Conservation (phyloP, 495 filamentous ascomycete species). For the Lophiotrema nucula region DNA sequence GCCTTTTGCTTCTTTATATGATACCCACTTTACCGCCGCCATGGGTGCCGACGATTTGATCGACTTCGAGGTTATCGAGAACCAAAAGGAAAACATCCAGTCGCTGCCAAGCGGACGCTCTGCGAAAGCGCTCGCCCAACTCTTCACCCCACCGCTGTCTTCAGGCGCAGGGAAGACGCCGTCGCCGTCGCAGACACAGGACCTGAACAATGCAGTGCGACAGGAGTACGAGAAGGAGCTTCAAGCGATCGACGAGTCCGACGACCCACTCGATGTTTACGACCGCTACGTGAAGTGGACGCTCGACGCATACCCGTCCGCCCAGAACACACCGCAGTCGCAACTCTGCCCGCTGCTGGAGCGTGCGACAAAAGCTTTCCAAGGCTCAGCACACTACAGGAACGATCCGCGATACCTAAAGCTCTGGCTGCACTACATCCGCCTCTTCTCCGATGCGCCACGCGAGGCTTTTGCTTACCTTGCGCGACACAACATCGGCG, state of each 20-base stretch:
- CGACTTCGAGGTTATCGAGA: conserved; percentile 93
- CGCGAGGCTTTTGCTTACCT: conserved; percentile 91
- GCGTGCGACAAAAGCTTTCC: conserved; percentile 85
- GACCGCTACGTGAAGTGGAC: conserved; percentile 98
- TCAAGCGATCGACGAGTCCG: conserved; percentile 71
- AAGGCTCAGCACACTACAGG: conserved; percentile 79
- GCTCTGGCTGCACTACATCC: conserved; percentile 91
- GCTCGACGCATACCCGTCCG: conserved; percentile 88
- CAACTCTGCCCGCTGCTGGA: conserved; percentile 87
- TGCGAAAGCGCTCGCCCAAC: conserved; percentile 80
- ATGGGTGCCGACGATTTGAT: conserved; percentile 59
- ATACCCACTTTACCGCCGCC: conserved; percentile 13
- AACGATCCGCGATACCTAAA: conserved; percentile 93
- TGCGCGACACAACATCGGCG: conserved; percentile 82
- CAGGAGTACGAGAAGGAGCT: conserved; percentile 86
- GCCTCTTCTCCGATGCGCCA: conserved; percentile 86
- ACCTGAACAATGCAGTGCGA: conserved; percentile 71
- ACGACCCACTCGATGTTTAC: conserved; percentile 93
- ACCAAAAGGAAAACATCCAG: conserved; percentile 96
- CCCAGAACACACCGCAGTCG: conserved; percentile 86
- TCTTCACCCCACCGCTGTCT: conserved; percentile 69
- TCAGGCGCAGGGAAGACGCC: conserved; percentile 52
- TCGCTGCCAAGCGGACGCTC: conserved; percentile 87
- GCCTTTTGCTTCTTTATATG: neutral
- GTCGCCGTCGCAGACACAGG: conserved; percentile 68